Base-by-base conservation (phyloP, 345 rosid species). In the Aquilaria sinensis region DNA sequence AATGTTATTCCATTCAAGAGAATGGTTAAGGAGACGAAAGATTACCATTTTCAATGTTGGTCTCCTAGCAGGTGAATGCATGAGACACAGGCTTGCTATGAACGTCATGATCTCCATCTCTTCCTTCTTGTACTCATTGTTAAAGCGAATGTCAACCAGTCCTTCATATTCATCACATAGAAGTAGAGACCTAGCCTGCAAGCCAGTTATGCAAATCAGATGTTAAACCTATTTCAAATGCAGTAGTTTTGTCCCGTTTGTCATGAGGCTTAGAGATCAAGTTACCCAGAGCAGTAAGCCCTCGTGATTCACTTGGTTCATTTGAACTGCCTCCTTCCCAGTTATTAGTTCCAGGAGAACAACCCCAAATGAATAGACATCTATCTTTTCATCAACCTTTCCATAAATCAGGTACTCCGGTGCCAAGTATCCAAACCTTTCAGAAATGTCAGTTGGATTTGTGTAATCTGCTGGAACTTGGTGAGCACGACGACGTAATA, bases 321-420 rank as follows among this genome's bases (percentile, higher is more conserved):
- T 49, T 49, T 61, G 79, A 69, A 67, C 70, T 9, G 75, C 77
- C 10, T 73, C 75, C 66, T 66, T 72, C 53, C 79, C 84, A 9
- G 77, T 66, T 46, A 80, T 74, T 29, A 77, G 84, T 60, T 80
- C 84, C 57, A 77, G 75, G 12, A 80, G 81, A 61, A 77, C 80
- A 65, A 80, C 78, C 45, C 81, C 84, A 55, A 61, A 77, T 29
- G 81, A 72, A 70, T 80, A 74, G 43, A 80, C 75, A 52, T 77
- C 80, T 34, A 70, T 68, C 73, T 77, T 80, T 63, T 77, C 81
- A 34, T 77, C 81, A 58, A 77, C 67, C 56, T 77, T 69, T 53
- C 81, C 77, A 31, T 70, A 76, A 75, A 76, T 75, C 66, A 76
- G 47, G 51, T 79, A 73, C 64, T 75, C 83, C 0, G 80, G 83